A percentile compares a stretch with the other conserved stretches of the same genome.
Evolutionary conservation across 352 stramenopile species (phyloP).

Genomic region (Sclerospora graminicola): DNA sequence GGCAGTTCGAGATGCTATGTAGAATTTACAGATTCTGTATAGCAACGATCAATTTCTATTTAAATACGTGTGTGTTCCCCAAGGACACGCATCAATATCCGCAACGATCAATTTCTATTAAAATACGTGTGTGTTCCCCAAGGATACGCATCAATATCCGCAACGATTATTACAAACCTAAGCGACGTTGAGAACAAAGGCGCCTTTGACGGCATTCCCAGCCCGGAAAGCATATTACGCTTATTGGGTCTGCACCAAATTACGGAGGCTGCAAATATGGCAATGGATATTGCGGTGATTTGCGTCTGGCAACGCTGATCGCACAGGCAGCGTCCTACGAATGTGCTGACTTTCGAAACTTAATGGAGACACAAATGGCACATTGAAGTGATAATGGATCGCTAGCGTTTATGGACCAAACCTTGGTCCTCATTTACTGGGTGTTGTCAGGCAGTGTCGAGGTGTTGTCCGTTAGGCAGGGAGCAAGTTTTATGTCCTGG

Average conservation of each 20-base stretch:
- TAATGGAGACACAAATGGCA: conserved; percentile 45
- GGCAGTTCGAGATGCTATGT: no score
- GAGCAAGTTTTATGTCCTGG: conserved; percentile 37
- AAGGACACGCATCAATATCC: no score
- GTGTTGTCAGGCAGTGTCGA: conserved; percentile 50
- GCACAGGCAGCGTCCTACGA: conserved; percentile 44
- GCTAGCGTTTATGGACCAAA: conserved; percentile 49
- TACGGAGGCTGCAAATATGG: conserved; percentile 44
- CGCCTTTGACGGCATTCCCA: conserved; percentile 11
- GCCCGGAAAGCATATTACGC: conserved; percentile 22
- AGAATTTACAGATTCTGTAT: no score
- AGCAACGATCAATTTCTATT: no score
- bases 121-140: no score
- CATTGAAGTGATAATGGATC: conserved; percentile 43
- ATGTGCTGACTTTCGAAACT: conserved; percentile 31
- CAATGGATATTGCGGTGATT: conserved; percentile 47
- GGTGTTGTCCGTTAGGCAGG: conserved; percentile 42
- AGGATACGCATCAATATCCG: no score
- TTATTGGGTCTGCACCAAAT: conserved; percentile 51
- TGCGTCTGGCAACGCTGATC: conserved; percentile 57
- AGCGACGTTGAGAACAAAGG: conserved; percentile 3
- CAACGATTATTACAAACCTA: no score
- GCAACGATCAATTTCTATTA: no score
- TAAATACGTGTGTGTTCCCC: no score
- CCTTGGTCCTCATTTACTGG: conserved; percentile 54